Base-by-base conservation (phyloP, 495 filamentous ascomycete genomes). In the Coniosporium apollinis region DNA sequence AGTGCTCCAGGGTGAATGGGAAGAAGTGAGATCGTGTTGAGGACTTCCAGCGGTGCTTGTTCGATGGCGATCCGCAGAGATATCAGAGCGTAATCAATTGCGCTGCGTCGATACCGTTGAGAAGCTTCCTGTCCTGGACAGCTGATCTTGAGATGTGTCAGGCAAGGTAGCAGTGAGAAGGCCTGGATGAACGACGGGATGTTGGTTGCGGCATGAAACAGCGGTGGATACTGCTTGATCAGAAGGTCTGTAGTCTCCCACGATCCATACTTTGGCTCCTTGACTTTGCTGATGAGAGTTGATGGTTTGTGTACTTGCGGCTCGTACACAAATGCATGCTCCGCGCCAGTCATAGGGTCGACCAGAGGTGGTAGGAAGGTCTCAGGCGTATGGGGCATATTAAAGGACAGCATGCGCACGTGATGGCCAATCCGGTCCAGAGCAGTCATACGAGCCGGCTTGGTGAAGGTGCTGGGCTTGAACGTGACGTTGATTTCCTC, bases 171-270 rank as follows among this genome's bases (percentile, higher is more conserved):
- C 25, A 67, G 52, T 13, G 65, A 62, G 43, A 86, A 66, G 29
- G 77, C 76, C 34, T 65, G 62, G 19, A 84, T 72, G 59, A 86
- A 85, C 22, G 78, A 73, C 4, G 76, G 65, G 9, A 85, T 71
- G 46, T 89, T 82, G 31, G 77, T 81, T n/a, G 81, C 79, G 3
- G 80, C 75, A 46, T 86, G 82, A 58, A 86, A 89, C 5, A 86
- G 56, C 5, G 82, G 76, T 22, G 78, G 75, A 46, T 83, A 86
- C 51, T 86, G 82, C 46, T 78, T 67, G 22, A 79, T 75, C 24
- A 86, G 64, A 30, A 85, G 57, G 48, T 82, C 76, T 30, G 61
- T 67, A 54, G 68, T 62, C 37, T 64, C 73, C 69, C 47, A 70
- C 46, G 59, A 66, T 25, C 69, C 76, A 48, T 84, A 85, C 48